These are phyloP conservation scores for Galerina marginata DNA, from an alignment of 768 basidiomycete species.

Conservation along the genomic window DNA sequence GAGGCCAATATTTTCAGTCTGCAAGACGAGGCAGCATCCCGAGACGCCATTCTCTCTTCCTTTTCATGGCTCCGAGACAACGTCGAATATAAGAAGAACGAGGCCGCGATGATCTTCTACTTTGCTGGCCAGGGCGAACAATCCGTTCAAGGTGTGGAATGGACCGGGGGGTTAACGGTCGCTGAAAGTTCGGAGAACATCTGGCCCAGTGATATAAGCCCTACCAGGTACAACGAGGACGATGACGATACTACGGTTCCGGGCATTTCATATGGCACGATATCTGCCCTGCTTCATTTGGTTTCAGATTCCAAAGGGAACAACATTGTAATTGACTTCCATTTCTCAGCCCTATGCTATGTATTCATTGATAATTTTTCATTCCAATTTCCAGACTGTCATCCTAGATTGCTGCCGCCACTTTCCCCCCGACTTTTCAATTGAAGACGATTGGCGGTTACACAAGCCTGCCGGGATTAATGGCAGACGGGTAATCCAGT, in stretches of 20 bases:
- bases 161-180: conserved; percentile 29
- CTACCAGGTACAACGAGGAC: background rate
- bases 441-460: conserved; percentile 23
- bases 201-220: conserved; percentile 38
- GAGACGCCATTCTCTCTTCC: conserved; percentile 36
- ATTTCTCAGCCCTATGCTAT: background rate
- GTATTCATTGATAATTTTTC: background rate
- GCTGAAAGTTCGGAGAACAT: conserved; percentile 38
- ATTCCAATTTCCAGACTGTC: conserved; percentile 38
- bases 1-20: conserved; percentile 40
- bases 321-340: conserved; percentile 42
- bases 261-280: conserved; percentile 50
- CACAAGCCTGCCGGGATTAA: conserved; percentile 31
- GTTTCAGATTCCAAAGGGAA: conserved; percentile 44
- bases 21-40: conserved; percentile 41
- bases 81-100: conserved; percentile 19
- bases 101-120: conserved; percentile 45
- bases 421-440: conserved; percentile 40
- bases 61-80: conserved; percentile 33
- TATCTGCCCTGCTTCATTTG: conserved; percentile 40
- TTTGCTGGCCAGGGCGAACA: conserved; percentile 52
- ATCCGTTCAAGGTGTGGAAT: conserved; percentile 34
- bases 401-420: conserved; percentile 55
- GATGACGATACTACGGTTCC: conserved; percentile 19
- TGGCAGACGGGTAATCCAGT: conserved; percentile 3